Evolutionary conservation across 2,329 filamentous ascomycete genomes (phyloP), one percentile per base, ranked within the genome.

Genomic region (Penicillium sp.): DNA sequence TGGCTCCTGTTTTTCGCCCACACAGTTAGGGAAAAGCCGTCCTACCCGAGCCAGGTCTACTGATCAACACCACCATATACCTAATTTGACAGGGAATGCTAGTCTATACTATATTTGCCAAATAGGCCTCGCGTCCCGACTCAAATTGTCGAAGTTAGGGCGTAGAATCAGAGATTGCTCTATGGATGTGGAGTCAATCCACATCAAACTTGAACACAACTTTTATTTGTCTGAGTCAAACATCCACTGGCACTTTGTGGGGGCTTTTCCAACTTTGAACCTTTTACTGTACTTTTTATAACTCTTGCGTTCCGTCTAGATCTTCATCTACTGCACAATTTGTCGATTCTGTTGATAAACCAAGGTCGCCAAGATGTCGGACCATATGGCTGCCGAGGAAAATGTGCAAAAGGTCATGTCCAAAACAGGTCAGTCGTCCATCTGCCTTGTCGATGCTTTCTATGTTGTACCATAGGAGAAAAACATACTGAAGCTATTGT

Each of bases 391-490:
- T 24, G 38, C 39, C 43, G 58, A 64, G 34, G 61, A 65, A 42
- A 61, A 61, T 34, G 13, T 64, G 11, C 54, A 61, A 43, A 63
- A 61, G 53, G 55, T 53, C 44, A 63, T 62, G 52, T 61, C 62
- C 9, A 38, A 52, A 38, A 57, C 57, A 56, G 62, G 62, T 64
- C 16, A 43, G 62, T 55, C n/a, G 10, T 0, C 4, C n/a, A 49
- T 44, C 3, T 10, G 26, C 11, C 18, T 34, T 18, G 38, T 22
- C 20, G 18, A 35, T 29, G 13, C 31, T 29, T 39, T 43, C 13
- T 34, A 20, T 6, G 4, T 49, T 40, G 6, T 26, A 40, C 34
- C 24, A 16, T 22, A 54, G 29, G 39, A 10, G 29, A n/a, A n/a
- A 6, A 29, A 37, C 20, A 35, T 47, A 26, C 46, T 57, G 2